A percentile compares a stretch with the other conserved stretches of the same genome.
These are phyloP conservation scores for Trichosanthes truncata DNA, from an alignment of 306 rosid genomes.

Conservation along the genomic window DNA sequence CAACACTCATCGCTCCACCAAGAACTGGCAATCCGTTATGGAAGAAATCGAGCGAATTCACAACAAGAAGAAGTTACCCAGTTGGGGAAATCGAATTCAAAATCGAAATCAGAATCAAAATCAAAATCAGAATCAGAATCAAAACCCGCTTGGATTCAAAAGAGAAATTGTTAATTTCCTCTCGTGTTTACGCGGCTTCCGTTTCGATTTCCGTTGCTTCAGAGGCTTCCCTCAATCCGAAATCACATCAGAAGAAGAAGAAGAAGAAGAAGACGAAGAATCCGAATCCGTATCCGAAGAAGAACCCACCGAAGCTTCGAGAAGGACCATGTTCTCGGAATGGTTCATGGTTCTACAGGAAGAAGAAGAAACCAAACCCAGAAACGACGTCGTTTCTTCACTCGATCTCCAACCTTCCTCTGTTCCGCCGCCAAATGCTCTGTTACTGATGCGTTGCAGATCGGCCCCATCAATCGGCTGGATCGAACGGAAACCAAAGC, in stretches of 20 bases:
- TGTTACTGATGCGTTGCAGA: conserved; percentile 83
- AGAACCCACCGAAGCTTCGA: conserved; percentile 34
- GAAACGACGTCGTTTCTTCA: not conserved
- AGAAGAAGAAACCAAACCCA: conserved; percentile 25
- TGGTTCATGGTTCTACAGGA: conserved; percentile 94
- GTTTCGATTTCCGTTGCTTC: conserved; percentile 67
- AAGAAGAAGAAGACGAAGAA: conserved; percentile 20
- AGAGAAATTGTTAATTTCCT: conserved; percentile 78
- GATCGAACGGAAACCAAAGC: conserved; percentile 33
- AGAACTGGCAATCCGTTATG: conserved; percentile 92
- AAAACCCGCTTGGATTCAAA: conserved; percentile 44
- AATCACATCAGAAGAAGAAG: conserved; percentile 42
- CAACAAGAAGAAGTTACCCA: conserved; percentile 35
- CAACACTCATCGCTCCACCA: conserved; percentile 30
- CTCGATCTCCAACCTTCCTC: conserved; percentile 4
- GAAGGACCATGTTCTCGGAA: conserved; percentile 48
- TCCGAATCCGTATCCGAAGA: not conserved
- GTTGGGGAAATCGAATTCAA: conserved; percentile 37
- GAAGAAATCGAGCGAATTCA: conserved; percentile 90
- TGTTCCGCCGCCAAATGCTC: conserved; percentile 75
- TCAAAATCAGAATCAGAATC: not conserved
- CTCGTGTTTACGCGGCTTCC: conserved; percentile 55
- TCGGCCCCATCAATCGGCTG: conserved; percentile 85
- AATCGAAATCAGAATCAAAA: not conserved
- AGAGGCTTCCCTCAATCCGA: conserved; percentile 49